Evolutionary conservation across 805 yeast genomes (phyloP), one percentile per base, ranked within the genome.

Genomic region (Ogataea corticis): DNA sequence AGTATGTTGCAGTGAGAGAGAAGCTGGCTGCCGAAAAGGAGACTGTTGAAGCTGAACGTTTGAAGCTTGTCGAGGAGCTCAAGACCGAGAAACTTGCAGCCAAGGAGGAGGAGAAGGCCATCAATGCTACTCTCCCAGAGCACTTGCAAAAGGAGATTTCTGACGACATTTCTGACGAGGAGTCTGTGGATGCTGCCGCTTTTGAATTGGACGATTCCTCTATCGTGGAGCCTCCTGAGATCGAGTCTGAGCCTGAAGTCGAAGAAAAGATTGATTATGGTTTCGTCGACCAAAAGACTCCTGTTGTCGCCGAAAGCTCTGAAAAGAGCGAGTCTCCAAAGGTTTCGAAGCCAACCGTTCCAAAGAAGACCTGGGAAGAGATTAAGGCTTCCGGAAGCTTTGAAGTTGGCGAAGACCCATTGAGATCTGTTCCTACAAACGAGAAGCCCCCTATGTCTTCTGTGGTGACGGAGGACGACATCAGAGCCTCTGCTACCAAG

Each of bases 101-200:
- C 29, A 50, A 59, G 35, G 48, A 63, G 40, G 77, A 75, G 41
- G 79, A 73, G 53, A 73, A 69, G 55, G 69, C 67, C 44, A 75
- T 79, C 54, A 77, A 77, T 54, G 58, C 52, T 12, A 75, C 69
- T 45, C 70, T 76, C 49, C 84, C 84, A 11, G 80, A 74, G 40
- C 84, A 79, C 61, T 66, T 79, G 56, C 70, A 66, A 48, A 59
- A 63, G 49, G 67, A 65, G 12, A 48, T 65, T 16, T 44, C 55
- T n/a, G 61, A 57, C 35, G 49, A 42, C 13, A 39, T 59, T 19
- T 51, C 65, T 11, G 61, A 57, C 30, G 66, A 59, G 49, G 59
- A 56, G 33, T 58, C 56, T 18, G 45, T 65, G 33, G 65, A 62
- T 50, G 61, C 51, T 21, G 57, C 48, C 35, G 59, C 57, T 28